Evolutionary conservation across 768 basidiomycete species (phyloP).

Genomic region (Rhizopogon roseolus): DNA sequence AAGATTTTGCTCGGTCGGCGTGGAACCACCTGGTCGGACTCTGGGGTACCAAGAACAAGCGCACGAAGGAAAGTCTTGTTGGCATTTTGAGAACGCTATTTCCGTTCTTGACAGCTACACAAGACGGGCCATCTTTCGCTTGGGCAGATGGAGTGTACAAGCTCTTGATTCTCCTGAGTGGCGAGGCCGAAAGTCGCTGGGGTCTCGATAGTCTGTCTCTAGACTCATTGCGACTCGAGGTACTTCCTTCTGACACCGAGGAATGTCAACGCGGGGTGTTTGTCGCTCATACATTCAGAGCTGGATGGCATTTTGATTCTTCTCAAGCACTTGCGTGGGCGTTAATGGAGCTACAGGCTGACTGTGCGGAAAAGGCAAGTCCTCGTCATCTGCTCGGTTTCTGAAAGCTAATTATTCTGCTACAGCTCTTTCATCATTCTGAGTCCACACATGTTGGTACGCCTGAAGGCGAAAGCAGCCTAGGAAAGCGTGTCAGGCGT

Average conservation of each 20-base stretch:
- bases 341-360: slow-evolving; percentile 73
- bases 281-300: slow-evolving; percentile 58
- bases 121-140: slow-evolving; percentile 28
- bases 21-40: slow-evolving; percentile 65
- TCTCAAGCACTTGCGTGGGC: slow-evolving; percentile 77
- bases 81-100: slow-evolving; percentile 69
- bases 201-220: slow-evolving; percentile 63
- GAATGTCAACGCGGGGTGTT: slow-evolving; percentile 39
- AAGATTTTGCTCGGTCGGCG: slow-evolving; percentile 51
- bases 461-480: slow-evolving; percentile 21
- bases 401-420: slow-evolving; percentile 1
- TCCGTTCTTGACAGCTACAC: slow-evolving; percentile 54
- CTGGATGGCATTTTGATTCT: slow-evolving; percentile 68
- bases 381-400: neutral
- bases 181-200: slow-evolving; percentile 60
- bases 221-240: slow-evolving; percentile 58
- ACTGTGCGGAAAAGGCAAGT: slow-evolving; percentile 64
- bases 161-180: slow-evolving; percentile 53
- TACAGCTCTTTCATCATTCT: slow-evolving; percentile 59
- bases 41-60: slow-evolving; percentile 76
- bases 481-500: slow-evolving; percentile 47
- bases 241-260: slow-evolving; percentile 12
- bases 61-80: slow-evolving; percentile 74
- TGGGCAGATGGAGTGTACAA: slow-evolving; percentile 44
- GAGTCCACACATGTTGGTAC: slow-evolving; percentile 46